phyloP scores from a whole-genome alignment of 1,139 yeast genomes.

The Blastobotrys illinoisensis region DNA sequence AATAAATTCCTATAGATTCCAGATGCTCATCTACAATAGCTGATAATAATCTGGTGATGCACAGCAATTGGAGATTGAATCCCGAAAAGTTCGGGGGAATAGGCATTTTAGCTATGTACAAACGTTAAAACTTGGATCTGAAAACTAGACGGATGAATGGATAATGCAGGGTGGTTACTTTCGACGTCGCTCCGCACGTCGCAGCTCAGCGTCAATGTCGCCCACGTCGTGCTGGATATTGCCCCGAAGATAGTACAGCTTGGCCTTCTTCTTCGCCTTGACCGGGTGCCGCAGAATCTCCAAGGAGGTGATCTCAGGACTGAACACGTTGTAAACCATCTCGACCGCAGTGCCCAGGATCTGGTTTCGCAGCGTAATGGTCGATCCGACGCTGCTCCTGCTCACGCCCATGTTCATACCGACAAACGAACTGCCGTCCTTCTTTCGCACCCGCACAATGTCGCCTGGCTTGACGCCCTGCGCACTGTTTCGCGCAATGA shows the following conservation, averaged over 20 bases:
- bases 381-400: slow-evolving; percentile 64
- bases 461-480: slow-evolving; percentile 69
- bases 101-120: not conserved
- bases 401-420: slow-evolving; percentile 77
- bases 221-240: slow-evolving; percentile 72
- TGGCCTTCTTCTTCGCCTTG: slow-evolving; percentile 65
- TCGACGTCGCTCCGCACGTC: slow-evolving; percentile 24
- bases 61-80: no score
- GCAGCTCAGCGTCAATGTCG: slow-evolving; percentile 50
- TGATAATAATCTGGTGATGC: no score
- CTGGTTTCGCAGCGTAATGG: slow-evolving; percentile 72
- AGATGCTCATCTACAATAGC: no score
- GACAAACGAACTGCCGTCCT: slow-evolving; percentile 60
- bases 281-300: slow-evolving; percentile 71
- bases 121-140: not conserved
- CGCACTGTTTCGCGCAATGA: slow-evolving; percentile 48
- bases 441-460: slow-evolving; percentile 67
- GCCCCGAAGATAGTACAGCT: slow-evolving; percentile 83
- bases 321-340: slow-evolving; percentile 68
- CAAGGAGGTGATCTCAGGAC: slow-evolving; percentile 67
- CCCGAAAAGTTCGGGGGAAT: no score
- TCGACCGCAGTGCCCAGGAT: slow-evolving; percentile 77
- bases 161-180: slow-evolving; percentile 9
- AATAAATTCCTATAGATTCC: no score
- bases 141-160: not conserved